Conservation (phyloP, 177 flowering plant species). For the Vitis hybrid region DNA sequence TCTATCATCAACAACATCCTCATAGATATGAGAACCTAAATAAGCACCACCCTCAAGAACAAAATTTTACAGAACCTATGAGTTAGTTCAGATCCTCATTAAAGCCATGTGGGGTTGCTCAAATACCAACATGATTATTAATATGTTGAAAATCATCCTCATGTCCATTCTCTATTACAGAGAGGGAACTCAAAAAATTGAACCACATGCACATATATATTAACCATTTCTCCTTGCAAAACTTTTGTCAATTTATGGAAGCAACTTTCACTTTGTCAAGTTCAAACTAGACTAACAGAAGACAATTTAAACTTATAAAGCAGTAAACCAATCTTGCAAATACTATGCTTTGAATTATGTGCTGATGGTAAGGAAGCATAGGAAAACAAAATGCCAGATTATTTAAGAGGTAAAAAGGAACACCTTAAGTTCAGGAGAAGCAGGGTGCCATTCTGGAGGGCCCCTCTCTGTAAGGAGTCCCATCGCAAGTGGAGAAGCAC, state of each 20-base stretch:
- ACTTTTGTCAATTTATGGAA: neutral
- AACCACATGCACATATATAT: too few species aligned
- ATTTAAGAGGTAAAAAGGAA: conserved; percentile 2
- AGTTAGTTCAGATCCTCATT: neutral
- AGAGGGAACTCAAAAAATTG: too few species aligned
- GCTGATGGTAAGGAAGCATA: conserved; percentile 6
- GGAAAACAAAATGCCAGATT: neutral
- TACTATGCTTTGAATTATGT: neutral
- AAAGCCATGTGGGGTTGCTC: neutral
- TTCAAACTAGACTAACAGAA: neutral
- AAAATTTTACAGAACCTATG: neutral
- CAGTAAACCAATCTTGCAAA: neutral
- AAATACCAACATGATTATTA: too few species aligned
- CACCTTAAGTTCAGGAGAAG: conserved; percentile 87
- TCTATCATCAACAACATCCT: neutral
- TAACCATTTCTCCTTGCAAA: too few species aligned
- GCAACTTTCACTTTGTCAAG: too few species aligned
- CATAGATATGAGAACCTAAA: neutral
- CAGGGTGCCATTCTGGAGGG: conserved; percentile 98
- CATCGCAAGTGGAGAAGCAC: conserved; percentile 95
- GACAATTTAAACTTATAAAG: neutral
- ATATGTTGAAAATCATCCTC: too few species aligned
- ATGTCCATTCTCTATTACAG: too few species aligned
- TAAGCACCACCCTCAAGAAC: neutral
- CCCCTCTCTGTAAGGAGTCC: conserved; percentile 94